phyloP scores from a whole-genome alignment of 164 flowering plant species.

The Magnolia changhungtana region DNA sequence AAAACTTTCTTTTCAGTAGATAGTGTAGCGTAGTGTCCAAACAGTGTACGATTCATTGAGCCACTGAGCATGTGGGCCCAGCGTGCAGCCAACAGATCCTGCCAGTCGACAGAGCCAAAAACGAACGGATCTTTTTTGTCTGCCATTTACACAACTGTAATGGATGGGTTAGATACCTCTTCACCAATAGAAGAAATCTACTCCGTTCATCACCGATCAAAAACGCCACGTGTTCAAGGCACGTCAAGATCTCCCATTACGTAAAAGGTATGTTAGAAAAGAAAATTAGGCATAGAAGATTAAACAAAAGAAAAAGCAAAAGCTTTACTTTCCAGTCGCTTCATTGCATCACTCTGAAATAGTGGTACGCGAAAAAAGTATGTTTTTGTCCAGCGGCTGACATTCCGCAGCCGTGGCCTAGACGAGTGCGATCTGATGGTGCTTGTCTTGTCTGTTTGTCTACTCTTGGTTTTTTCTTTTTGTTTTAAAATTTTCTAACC shows the following conservation, averaged over 20 bases:
- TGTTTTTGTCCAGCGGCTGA: constrained; percentile 26
- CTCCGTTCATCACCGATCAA: too few relatives aligned
- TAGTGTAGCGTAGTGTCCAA: too few relatives aligned
- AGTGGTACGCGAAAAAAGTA: constrained; percentile 22
- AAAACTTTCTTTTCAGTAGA: too few relatives aligned
- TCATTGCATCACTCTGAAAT: constrained; percentile 7
- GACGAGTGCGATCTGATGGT: background rate
- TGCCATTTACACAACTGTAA: too few relatives aligned
- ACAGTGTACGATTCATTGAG: too few relatives aligned
- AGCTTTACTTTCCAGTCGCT: background rate
- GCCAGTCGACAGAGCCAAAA: too few relatives aligned
- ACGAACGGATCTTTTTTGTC: background rate
- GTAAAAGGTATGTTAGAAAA: background rate
- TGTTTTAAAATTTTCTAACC: too few relatives aligned
- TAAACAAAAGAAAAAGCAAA: background rate
- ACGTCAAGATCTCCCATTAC: background rate
- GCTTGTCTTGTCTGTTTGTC: background rate
- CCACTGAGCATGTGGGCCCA: too few relatives aligned
- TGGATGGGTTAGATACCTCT: too few relatives aligned
- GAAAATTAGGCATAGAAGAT: too few relatives aligned
- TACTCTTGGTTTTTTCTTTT: background rate
- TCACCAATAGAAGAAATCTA: too few relatives aligned
- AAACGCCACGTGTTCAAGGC: background rate
- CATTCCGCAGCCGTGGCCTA: background rate
- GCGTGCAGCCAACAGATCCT: too few relatives aligned